Conservation (phyloP, 305 asterid species). For the Petunia hybrid region DNA sequence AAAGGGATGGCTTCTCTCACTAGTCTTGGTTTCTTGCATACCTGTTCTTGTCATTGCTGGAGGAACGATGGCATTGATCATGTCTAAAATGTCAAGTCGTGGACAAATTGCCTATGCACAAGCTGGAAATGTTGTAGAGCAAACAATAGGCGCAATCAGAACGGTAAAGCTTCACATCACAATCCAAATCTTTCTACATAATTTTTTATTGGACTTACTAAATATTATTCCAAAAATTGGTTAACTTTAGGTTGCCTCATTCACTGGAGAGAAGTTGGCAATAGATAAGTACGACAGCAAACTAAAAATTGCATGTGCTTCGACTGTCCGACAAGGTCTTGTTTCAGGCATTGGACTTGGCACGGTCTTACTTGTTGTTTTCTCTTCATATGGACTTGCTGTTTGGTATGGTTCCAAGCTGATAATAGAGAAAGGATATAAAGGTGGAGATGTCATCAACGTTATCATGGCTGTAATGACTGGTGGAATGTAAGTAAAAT, state of each 20-base stretch:
- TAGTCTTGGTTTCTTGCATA: conserved; percentile 59
- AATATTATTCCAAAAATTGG: not conserved
- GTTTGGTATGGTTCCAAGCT: conserved; percentile 68
- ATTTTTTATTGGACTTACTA: not conserved
- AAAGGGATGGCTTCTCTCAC: conserved; percentile 75
- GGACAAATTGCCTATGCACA: conserved; percentile 70
- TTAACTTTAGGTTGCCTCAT: conserved; percentile 63
- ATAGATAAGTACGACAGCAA: conserved; percentile 53
- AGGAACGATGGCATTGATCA: conserved; percentile 49
- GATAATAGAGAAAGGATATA: conserved; percentile 53
- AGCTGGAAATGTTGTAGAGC: conserved; percentile 74
- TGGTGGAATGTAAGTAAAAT: conserved; percentile 65
- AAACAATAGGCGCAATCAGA: conserved; percentile 70
- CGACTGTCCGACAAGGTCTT: conserved; percentile 59
- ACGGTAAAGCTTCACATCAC: conserved; percentile 46
- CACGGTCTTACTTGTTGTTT: conserved; percentile 44
- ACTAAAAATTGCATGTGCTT: conserved; percentile 51
- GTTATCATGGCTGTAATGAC: conserved; percentile 69
- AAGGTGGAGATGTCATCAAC: conserved; percentile 63
- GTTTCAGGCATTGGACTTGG: conserved; percentile 73
- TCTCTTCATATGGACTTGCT: conserved; percentile 64
- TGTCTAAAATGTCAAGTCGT: conserved; percentile 60
- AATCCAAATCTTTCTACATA: not conserved
- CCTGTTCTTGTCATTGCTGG: conserved; percentile 63
- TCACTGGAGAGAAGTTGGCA: conserved; percentile 67